A percentile compares a stretch with the other conserved stretches of the same genome.
Evolutionary conservation across 208 protist species (phyloP).

Genomic region (Acanthamoeba sp.): DNA sequence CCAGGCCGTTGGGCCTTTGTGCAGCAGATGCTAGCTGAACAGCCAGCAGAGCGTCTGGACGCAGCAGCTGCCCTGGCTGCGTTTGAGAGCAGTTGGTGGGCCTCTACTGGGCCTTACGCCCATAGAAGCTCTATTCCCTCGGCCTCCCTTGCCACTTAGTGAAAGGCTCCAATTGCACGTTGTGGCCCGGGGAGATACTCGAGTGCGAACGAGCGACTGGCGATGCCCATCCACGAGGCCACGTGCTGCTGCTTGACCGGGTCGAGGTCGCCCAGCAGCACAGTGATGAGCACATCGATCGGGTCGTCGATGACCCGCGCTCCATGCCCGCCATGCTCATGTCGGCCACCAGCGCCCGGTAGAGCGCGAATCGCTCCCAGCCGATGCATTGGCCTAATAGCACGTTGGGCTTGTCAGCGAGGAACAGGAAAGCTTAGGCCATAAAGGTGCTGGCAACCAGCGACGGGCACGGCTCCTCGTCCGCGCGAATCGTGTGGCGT

Average conservation of each 20-base stretch:
- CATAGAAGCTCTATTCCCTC: neutral
- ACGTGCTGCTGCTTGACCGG: conserved; percentile 39
- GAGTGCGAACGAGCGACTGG: conserved; percentile 1
- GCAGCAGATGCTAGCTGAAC: neutral
- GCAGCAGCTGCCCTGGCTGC: neutral
- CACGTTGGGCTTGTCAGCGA: conserved; percentile 50
- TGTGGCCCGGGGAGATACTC: conserved; percentile 29
- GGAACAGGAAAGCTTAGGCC: conserved; percentile 33
- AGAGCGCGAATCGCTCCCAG: conserved; percentile 66
- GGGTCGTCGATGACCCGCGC: neutral
- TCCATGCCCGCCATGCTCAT: conserved; percentile 52
- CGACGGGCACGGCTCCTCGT: conserved; percentile 25
- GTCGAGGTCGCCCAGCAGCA: conserved; percentile 38
- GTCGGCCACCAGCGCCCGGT: conserved; percentile 20
- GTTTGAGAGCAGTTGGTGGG: conserved; percentile 9
- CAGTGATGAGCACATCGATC: conserved; percentile 19
- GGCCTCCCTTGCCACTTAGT: neutral
- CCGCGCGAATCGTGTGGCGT: conserved; percentile 8
- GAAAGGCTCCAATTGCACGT: conserved; percentile 72
- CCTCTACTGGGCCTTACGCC: neutral
- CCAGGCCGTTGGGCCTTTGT: conserved; percentile 4
- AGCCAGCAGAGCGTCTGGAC: neutral
- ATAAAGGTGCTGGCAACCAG: neutral
- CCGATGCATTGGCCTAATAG: conserved; percentile 66
- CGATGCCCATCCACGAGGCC: conserved; percentile 21